Percentiles rank a stretch among this genome's conserved stretches.
Evolutionary conservation across 352 stramenopile genomes (phyloP).

Genomic region (Phytopythium ostracodes): DNA sequence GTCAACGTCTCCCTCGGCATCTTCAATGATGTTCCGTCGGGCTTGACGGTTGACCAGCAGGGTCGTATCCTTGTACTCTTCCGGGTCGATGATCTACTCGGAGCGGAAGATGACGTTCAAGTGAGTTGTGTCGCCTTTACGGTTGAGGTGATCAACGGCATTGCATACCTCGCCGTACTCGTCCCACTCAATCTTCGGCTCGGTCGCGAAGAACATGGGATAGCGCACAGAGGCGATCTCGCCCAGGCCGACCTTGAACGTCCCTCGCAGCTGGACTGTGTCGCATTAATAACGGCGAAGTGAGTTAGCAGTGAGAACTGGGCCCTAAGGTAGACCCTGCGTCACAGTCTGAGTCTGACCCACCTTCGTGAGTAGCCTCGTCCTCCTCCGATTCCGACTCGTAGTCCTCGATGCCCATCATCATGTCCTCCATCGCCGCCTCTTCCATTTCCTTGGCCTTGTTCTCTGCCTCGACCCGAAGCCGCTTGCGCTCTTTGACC

Average conservation of each 20-base stretch:
- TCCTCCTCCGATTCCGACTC: constrained; percentile 84
- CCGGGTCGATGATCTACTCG: constrained; percentile 76
- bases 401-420: constrained; percentile 90
- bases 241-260: constrained; percentile 82
- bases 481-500: constrained; percentile 79
- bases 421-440: constrained; percentile 89
- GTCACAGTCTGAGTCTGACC: constrained; percentile 1
- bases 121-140: too few species aligned
- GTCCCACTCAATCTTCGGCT: constrained; percentile 87
- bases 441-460: constrained; percentile 88
- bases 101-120: too few species aligned
- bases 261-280: constrained; percentile 73
- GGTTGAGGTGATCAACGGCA: too few species aligned
- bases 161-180: constrained; percentile 76
- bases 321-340: neutral
- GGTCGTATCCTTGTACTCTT: constrained; percentile 79
- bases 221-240: constrained; percentile 83
- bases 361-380: constrained; percentile 57
- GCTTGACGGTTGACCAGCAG: constrained; percentile 59
- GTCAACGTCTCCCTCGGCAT: constrained; percentile 53
- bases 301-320: neutral
- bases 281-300: neutral
- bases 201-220: constrained; percentile 86
- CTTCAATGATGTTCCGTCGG: constrained; percentile 56
- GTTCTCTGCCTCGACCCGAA: constrained; percentile 81